A percentile compares a stretch with the other conserved stretches of the same genome.
These are phyloP conservation scores for Rachicladosporium sp. DNA, from an alignment of 2,329 filamentous ascomycete species.

Conservation along the genomic window DNA sequence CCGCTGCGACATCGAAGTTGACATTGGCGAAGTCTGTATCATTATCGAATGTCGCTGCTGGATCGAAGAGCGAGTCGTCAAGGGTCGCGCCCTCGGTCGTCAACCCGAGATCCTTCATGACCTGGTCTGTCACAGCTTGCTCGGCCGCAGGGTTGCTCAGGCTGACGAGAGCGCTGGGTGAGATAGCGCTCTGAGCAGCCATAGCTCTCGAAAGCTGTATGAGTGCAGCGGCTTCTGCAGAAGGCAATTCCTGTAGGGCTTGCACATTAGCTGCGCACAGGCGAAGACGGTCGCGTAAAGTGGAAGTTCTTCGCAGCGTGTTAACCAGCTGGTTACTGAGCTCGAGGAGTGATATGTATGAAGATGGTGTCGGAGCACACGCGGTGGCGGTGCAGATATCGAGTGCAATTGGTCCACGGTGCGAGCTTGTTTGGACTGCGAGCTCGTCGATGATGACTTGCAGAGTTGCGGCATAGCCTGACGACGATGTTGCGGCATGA, in stretches of 20 bases:
- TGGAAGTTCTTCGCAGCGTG: background rate
- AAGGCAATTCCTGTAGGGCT: slow-evolving; percentile 1
- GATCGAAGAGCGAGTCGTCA: slow-evolving; percentile 2
- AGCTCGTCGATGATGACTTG: slow-evolving; percentile 55
- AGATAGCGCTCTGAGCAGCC: slow-evolving; percentile 40
- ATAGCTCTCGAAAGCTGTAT: slow-evolving; percentile 20
- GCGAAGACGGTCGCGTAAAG: slow-evolving; percentile 5
- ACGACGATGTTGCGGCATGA: slow-evolving; percentile 46
- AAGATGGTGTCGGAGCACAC: slow-evolving; percentile 45
- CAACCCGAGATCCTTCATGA: slow-evolving; percentile 24
- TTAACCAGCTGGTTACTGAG: background rate
- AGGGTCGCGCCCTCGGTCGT: slow-evolving; percentile 1
- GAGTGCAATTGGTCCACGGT: slow-evolving; percentile 49
- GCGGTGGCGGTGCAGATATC: slow-evolving; percentile 59
- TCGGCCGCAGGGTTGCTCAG: slow-evolving; percentile 14
- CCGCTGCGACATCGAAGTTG: slow-evolving; percentile 10
- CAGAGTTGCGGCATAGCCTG: slow-evolving; percentile 51
- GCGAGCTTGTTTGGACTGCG: slow-evolving; percentile 46
- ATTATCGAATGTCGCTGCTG: slow-evolving; percentile 1
- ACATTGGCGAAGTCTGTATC: slow-evolving; percentile 8
- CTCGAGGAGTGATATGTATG: slow-evolving; percentile 1
- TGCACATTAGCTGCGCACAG: slow-evolving; percentile 1
- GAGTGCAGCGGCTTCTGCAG: slow-evolving; percentile 31
- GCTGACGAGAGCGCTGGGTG: slow-evolving; percentile 37
- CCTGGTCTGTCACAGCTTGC: slow-evolving; percentile 17